Percentiles rank a stretch among this genome's conserved stretches.
Conservation (phyloP, 2,329 filamentous ascomycete species). For the Xylariaceae sp. region DNA sequence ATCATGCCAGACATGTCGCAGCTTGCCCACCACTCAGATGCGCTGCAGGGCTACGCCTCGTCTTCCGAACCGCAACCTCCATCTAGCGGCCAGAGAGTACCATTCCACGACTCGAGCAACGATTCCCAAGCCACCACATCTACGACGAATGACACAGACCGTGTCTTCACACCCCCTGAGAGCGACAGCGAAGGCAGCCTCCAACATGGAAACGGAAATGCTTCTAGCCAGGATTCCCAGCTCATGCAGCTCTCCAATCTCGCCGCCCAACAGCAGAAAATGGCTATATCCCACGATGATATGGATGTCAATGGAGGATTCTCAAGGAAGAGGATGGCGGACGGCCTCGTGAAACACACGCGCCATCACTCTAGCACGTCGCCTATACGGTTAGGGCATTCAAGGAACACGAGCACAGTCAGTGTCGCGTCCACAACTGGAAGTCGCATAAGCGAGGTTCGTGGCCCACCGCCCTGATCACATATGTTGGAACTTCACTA, state of each 20-base stretch:
- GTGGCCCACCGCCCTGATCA: constrained; percentile 29
- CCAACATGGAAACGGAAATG: constrained; percentile 37
- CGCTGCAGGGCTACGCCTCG: constrained; percentile 9
- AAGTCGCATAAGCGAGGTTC: constrained; percentile 76
- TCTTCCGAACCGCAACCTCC: constrained; percentile 5
- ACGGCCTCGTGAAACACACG: constrained; percentile 65
- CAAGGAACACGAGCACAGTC: constrained; percentile 69
- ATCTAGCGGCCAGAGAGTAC: constrained; percentile 23
- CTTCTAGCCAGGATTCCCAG: constrained; percentile 55
- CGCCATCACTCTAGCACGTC: constrained; percentile 43
- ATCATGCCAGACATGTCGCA: constrained; percentile 23
- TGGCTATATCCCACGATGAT: constrained; percentile 38
- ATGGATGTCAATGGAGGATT: constrained; percentile 30
- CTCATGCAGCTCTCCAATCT: constrained; percentile 57
- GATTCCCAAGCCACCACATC: constrained; percentile 45
- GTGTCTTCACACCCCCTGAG: constrained; percentile 42
- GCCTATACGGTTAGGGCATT: constrained; percentile 54
- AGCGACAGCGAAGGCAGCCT: constrained; percentile 43
- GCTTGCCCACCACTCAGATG: constrained; percentile 4
- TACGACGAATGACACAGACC: constrained; percentile 39
- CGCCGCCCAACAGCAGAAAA: constrained; percentile 52
- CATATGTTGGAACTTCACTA: constrained; percentile 13
- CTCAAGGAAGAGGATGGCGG: constrained; percentile 72
- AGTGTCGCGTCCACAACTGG: constrained; percentile 59
- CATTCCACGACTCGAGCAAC: constrained; percentile 35